Base-by-base conservation (phyloP, 192 early-diverging fungal genomes). In the Entomortierella chlamydospora region DNA sequence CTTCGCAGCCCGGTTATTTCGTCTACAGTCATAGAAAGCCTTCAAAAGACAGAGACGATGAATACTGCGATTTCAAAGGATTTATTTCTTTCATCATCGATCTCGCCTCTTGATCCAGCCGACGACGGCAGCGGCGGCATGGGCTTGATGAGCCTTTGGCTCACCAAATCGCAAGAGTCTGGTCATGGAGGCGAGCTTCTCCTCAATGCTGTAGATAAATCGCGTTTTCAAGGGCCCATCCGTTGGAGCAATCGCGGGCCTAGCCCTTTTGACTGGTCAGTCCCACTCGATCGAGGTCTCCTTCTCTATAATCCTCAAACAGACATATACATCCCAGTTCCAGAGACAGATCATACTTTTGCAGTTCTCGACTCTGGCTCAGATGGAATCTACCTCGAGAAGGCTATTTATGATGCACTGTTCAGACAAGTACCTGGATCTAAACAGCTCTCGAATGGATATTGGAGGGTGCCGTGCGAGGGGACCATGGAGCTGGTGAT, bases 341-440 rank as follows among this genome's bases (percentile, higher is more conserved):
- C 63, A 0, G 57, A 25, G n/a, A 70, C 68, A 0, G 68, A 60
- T 25, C 11, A 54, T n/a, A 51, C 66, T n/a, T 79, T 61, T 65
- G 76, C 76, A 22, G 76, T 79, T 15, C 45, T 79, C 2, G 76
- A 79, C 29, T 79, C 76, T 29, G 76, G 76, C 1, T 79, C 76
- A 6, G 68, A 70, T 29, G 76, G 76, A 30, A 70, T 79, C 37
- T 79, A 79, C 26, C 42, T 79, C 12, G 56, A 62, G 34, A 54
- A 50, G 5, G 17, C 26, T 4, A 39, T 47, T 18, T 79, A 79
- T 23, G 30, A 79, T 29, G 37, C 68, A 2, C 33, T 79, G 11
- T 79, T 79, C 22, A 0, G 11, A 9, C 33, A 23, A 20, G 52
- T 79, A 5, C 76, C 76, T 0, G 57, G 57, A 1, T 29, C 76